Evolutionary conservation across 2,329 filamentous ascomycete species (phyloP), one percentile per base, ranked within the genome.

Genomic region (Neofusicoccum umdonicola): DNA sequence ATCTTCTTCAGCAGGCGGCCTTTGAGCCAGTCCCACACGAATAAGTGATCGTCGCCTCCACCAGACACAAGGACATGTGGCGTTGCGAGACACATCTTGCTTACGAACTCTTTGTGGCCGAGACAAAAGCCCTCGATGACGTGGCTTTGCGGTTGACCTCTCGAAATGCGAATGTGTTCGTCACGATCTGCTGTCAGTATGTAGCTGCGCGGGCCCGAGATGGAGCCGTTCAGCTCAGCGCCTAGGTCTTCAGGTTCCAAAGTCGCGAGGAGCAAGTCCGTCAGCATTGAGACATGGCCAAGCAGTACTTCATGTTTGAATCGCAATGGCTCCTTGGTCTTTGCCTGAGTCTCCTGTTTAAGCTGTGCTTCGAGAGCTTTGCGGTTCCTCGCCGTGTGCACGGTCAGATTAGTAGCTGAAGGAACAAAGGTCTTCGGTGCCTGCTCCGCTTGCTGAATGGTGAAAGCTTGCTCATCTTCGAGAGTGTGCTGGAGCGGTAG

Each of bases 211-310:
- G 73, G 69, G 42, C 76, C 27, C 52, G 63, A 37, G 19, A 19
- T 45, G 39, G 37, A n/a, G n/a, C 15, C 54, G n/a, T 54, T 22
- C 44, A 44, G 13, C 51, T 54, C 52, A 3, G 34, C 47, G 15
- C 50, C 50, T n/a, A 57, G 76, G 17, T 76, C 76, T 66, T 87
- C 66, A 69, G 79, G 67, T 68, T 82, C 74, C 72, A 82, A 73
- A n/a, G 78, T 80, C 5, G 82, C 83, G 47, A 87, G 81, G 2
- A 82, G 77, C 60, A 97, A 76, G 71, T 92, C 89, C 1, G 93
- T 97, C 57, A 99, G 86, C 87, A 98, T 91, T 0, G 94, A 97
- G 13, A 99, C 95, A 78, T 99, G 95, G 12, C 95, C 95, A 0
- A 99, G 86, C 7, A 97, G 82, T 0, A 97, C 82, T 42, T 88